A percentile compares a stretch with the other conserved stretches of the same genome.
These are phyloP conservation scores for Ophiocordyceps polyrhachis-furcata DNA, from an alignment of 2,329 filamentous ascomycete genomes.

Conservation along the genomic window DNA sequence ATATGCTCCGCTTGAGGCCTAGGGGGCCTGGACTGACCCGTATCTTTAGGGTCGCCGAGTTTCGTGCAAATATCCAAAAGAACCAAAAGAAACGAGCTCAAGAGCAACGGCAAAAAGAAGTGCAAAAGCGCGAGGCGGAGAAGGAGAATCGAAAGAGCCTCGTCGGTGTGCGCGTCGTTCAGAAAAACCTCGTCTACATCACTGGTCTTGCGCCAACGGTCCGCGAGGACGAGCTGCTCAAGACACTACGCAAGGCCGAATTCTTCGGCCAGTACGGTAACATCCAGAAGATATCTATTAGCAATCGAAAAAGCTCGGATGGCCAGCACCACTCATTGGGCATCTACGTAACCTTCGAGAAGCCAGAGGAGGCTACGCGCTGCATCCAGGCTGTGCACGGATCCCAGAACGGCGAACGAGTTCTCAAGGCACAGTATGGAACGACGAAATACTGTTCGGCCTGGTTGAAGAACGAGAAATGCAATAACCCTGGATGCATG, in stretches of 20 bases:
- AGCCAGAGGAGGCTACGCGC: conserved; percentile 70
- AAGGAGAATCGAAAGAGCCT: conserved; percentile 91
- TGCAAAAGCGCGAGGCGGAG: conserved; percentile 89
- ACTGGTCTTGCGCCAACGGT: conserved; percentile 84
- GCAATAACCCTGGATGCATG: conserved; percentile 92
- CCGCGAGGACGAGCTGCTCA: conserved; percentile 78
- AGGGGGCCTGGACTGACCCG: conserved; percentile 2
- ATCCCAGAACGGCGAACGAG: conserved; percentile 73
- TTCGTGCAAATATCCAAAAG: conserved; percentile 63
- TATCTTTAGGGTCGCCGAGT: conserved; percentile 43
- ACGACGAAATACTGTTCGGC: conserved; percentile 99
- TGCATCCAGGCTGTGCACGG: conserved; percentile 90
- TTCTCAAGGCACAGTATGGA: conserved; percentile 60
- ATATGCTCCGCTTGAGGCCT: not conserved
- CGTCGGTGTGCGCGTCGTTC: conserved; percentile 84
- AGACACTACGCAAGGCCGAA: conserved; percentile 73
- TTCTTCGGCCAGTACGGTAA: conserved; percentile 98
- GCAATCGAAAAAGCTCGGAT: conserved; percentile 68
- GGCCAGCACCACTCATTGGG: conserved; percentile 74
- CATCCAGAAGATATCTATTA: conserved; percentile 97
- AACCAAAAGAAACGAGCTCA: conserved; percentile 83
- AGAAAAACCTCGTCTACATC: conserved; percentile 98
- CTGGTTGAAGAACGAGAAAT: conserved; percentile 84
- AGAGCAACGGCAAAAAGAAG: conserved; percentile 76
- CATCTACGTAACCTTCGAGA: conserved; percentile 95